Base-by-base conservation (phyloP, 2,329 filamentous ascomycete species). In the Cadophora sp. region DNA sequence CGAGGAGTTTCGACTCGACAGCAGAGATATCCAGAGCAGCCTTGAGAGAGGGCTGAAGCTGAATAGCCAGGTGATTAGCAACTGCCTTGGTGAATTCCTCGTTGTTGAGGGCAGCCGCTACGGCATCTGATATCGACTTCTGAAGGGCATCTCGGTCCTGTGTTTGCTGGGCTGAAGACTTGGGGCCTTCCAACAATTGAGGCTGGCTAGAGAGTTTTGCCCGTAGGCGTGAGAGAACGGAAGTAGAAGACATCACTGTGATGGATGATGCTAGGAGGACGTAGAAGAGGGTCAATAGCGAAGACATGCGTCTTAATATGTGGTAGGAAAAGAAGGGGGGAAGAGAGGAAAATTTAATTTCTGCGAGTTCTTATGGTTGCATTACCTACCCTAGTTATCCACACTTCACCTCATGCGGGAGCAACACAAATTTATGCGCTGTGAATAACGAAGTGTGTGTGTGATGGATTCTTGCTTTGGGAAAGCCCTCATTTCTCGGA, bases 1-100 rank as follows among this genome's bases (percentile, higher is more conserved):
- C 60, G 22, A 67, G 50, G 30, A 76, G 59, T 59, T 74, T 75
- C 1, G 68, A 33, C 45, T 74, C 71, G 62, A 76, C 61, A 7
- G 71, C 56, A 20, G 73, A 73, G 43, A 73, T 68, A 45, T 74
- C 71, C 30, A 73, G 63, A 0, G 74, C 71, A 11, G 72, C 48
- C 58, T 75, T 73, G 59, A 77, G 65, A 13, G 73, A 66, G 11
- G 75, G 73, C 59, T 76, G 68, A 11, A 77, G 72, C 62, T 76
- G 72, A 14, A 66, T 53, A 47, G 74, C 70, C 20, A 77, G 61
- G 33, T 74, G 72, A 14, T 62, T 67, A 14, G 75, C 75, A 47
- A 77, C 72, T 9, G 75, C 73, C 60, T 71, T 74, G 51, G 62
- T 65, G 27, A 68, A 68, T 2, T 68, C 66, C 6, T 68, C 66